phyloP scores from a whole-genome alignment of 371 early-diverging fungal genomes.

The Actinomortierella wolfii region DNA sequence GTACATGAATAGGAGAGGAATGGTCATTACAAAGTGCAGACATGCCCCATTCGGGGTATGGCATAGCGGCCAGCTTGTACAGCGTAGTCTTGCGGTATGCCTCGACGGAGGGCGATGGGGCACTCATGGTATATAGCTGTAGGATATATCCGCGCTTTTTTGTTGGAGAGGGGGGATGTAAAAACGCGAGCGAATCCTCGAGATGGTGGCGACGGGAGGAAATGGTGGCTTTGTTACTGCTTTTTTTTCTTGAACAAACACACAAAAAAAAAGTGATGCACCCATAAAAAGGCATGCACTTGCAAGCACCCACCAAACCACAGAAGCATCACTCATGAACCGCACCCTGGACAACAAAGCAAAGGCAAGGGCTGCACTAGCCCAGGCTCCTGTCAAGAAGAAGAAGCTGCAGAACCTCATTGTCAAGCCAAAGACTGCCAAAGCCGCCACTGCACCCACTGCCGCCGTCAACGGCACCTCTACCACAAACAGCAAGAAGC shows the following conservation, averaged over 20 bases:
- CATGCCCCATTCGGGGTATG: slow-evolving; percentile 41
- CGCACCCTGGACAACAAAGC: slow-evolving; percentile 30
- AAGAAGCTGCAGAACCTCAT: slow-evolving; percentile 26
- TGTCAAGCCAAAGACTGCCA: slow-evolving; percentile 13
- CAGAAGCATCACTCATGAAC: slow-evolving; percentile 15
- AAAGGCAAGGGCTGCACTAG: slow-evolving; percentile 33
- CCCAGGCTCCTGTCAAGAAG: slow-evolving; percentile 39
- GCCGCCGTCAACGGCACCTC: background rate
- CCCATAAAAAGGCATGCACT: too few species aligned
- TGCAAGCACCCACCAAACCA: too few species aligned
- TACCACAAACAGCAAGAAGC: slow-evolving; percentile 16
- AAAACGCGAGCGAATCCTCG: too few species aligned
- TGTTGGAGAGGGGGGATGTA: too few species aligned
- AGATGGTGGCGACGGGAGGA: too few species aligned
- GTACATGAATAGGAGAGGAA: background rate
- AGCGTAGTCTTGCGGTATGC: slow-evolving; percentile 27
- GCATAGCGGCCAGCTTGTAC: slow-evolving; percentile 23
- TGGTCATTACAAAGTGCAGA: slow-evolving; percentile 23
- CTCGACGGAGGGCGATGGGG: background rate
- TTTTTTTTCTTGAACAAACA: too few species aligned
- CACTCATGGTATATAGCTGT: too few species aligned
- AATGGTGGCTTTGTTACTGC: too few species aligned
- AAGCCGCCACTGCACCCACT: background rate
- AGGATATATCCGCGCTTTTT: too few species aligned
- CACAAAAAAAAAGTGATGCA: too few species aligned